phyloP scores from a whole-genome alignment of 1,284 basidiomycete genomes.

The Ceratobasidium sp. region DNA sequence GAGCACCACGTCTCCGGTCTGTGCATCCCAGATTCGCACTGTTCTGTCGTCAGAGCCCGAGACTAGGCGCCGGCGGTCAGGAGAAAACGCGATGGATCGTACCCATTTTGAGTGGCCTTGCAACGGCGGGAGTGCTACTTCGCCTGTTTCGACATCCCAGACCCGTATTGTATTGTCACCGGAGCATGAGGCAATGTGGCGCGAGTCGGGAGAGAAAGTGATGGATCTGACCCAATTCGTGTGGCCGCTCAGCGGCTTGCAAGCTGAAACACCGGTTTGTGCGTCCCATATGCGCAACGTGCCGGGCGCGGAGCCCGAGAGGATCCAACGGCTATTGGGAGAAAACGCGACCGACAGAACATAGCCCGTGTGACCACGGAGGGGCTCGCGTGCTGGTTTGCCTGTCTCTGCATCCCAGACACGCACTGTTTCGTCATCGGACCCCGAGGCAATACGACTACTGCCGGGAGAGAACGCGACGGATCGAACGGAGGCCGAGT shows the following conservation, averaged over 20 bases:
- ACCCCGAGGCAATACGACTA: slow-evolving; percentile 12
- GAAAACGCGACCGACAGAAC: slow-evolving; percentile 25
- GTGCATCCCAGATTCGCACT: slow-evolving; percentile 7
- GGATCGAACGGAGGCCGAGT: neutral
- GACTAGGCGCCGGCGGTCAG: slow-evolving; percentile 11
- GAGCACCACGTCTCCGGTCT: neutral
- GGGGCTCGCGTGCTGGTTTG: neutral
- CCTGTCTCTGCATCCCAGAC: slow-evolving; percentile 8
- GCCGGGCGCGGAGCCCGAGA: neutral
- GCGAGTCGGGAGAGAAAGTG: slow-evolving; percentile 37
- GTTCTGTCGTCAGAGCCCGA: slow-evolving; percentile 27
- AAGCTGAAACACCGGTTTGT: neutral
- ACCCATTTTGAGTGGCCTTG: slow-evolving; percentile 21
- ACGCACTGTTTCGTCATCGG: slow-evolving; percentile 17
- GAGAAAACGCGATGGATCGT: slow-evolving; percentile 19
- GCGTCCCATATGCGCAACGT: slow-evolving; percentile 26
- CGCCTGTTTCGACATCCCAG: slow-evolving; percentile 35
- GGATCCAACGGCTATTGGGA: slow-evolving; percentile 23
- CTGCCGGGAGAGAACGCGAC: slow-evolving; percentile 35
- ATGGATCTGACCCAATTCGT: neutral
- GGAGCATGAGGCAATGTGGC: slow-evolving; percentile 14
- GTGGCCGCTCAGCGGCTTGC: slow-evolving; percentile 3
- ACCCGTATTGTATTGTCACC: slow-evolving; percentile 17
- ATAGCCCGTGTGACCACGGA: neutral
- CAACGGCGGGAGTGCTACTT: neutral